phyloP scores from a whole-genome alignment of 2,329 filamentous ascomycete species.

The Malbranchea cinnamomea region DNA sequence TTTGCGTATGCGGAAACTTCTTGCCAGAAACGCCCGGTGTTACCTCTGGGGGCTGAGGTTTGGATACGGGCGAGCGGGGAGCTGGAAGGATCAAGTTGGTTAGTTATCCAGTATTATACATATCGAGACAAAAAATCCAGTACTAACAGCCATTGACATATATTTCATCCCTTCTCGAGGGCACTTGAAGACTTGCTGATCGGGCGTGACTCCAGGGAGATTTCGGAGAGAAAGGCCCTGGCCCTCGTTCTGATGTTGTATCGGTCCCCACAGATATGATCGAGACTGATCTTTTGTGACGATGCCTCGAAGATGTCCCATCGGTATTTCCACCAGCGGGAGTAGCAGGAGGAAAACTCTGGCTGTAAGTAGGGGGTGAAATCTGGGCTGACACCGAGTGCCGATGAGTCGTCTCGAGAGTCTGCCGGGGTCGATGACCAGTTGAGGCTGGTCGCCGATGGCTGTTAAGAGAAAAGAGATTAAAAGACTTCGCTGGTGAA shows the following conservation, averaged over 20 bases:
- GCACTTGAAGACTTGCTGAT: conserved; percentile 68
- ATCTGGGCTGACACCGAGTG: conserved; percentile 26
- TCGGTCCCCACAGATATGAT: conserved; percentile 61
- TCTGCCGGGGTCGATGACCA: conserved; percentile 16
- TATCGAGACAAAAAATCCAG: conserved; percentile 21
- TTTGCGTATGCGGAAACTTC: no score
- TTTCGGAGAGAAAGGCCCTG: conserved; percentile 29
- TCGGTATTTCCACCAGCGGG: conserved; percentile 10
- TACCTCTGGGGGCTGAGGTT: no score
- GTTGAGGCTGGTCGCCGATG: conserved; percentile 22
- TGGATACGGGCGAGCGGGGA: conserved; percentile 21
- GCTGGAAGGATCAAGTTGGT: no score
- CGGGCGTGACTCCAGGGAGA: conserved; percentile 54
- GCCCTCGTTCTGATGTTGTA: conserved; percentile 18
- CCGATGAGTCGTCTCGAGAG: conserved; percentile 19
- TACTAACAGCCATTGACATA: conserved; percentile 25
- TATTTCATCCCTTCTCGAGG: conserved; percentile 34
- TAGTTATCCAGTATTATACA: no score
- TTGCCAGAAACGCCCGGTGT: no score
- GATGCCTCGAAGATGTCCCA: conserved; percentile 30
- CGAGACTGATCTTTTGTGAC: conserved; percentile 62
- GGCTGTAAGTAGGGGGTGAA: conserved; percentile 23
- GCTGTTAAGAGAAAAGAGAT: conserved; percentile 21
- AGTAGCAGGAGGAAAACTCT: conserved; percentile 26
- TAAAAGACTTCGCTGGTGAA: conserved; percentile 24